Evolutionary conservation across 108 stramenopile genomes (phyloP).

Genomic region (Nitzschia sp.): DNA sequence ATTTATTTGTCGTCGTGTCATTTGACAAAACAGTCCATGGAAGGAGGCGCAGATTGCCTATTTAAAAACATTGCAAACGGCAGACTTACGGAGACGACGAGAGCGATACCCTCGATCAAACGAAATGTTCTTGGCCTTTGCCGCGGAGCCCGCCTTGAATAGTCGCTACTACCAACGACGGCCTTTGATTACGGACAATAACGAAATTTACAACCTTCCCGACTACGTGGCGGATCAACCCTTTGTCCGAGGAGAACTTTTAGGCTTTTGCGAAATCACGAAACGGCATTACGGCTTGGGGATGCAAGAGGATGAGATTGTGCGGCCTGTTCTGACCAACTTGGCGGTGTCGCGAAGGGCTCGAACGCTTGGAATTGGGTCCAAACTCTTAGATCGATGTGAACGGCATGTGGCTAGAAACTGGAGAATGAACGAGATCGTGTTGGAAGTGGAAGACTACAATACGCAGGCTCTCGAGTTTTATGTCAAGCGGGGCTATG

Average conservation of each 20-base stretch:
- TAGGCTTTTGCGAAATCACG: constrained; percentile 79
- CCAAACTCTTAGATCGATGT: constrained; percentile 62
- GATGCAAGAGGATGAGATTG: constrained; percentile 16
- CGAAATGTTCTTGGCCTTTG: constrained; percentile 60
- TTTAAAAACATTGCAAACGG: constrained; percentile 35
- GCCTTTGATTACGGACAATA: constrained; percentile 61
- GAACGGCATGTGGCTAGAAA: constrained; percentile 53
- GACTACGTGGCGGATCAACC: constrained; percentile 15
- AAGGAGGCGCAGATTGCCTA: constrained; percentile 43
- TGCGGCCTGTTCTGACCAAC: constrained; percentile 72
- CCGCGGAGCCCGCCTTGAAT: constrained; percentile 37
- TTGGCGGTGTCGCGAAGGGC: constrained; percentile 60
- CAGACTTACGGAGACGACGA: constrained; percentile 43
- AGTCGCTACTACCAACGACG: background rate
- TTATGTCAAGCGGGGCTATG: constrained; percentile 73
- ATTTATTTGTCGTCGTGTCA: too few species aligned
- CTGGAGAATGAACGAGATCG: constrained; percentile 74
- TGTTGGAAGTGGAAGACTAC: constrained; percentile 86
- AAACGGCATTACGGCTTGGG: constrained; percentile 72
- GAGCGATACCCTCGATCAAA: constrained; percentile 36
- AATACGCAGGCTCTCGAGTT: constrained; percentile 65
- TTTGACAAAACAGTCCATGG: constrained; percentile 35
- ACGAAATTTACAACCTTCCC: constrained; percentile 39
- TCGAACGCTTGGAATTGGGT: constrained; percentile 69
- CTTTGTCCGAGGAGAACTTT: constrained; percentile 63